Conservation (phyloP, 192 early-diverging fungal genomes). For the Mortierella claussenii region DNA sequence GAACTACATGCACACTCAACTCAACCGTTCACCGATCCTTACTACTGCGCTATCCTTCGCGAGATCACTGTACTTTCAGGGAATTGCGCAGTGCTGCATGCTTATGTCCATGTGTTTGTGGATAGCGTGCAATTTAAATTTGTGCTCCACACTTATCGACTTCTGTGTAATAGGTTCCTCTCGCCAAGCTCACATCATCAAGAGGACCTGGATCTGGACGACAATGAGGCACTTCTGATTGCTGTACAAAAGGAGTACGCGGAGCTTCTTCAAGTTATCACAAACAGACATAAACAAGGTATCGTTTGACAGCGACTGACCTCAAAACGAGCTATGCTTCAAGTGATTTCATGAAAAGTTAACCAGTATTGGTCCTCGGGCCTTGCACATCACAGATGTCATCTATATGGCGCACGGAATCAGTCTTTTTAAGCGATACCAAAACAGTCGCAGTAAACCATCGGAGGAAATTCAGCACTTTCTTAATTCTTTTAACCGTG, state of each 20-base stretch:
- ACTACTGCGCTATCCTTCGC: no score
- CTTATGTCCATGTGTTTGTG: no score
- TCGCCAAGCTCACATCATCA: slow-evolving; percentile 16
- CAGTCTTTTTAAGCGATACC: slow-evolving; percentile 45
- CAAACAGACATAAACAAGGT: slow-evolving; percentile 52
- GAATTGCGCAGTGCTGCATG: no score
- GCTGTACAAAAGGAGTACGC: slow-evolving; percentile 37
- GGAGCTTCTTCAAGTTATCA: slow-evolving; percentile 34
- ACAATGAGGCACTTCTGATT: slow-evolving; percentile 16
- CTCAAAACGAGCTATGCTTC: no score
- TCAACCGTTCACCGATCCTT: no score
- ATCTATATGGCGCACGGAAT: slow-evolving; percentile 49
- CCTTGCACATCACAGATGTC: slow-evolving; percentile 12
- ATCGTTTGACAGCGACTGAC: neutral
- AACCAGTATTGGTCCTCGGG: no score
- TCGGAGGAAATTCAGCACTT: slow-evolving; percentile 40
- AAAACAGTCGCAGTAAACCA: slow-evolving; percentile 18
- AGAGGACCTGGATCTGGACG: slow-evolving; percentile 28
- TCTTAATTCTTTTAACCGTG: slow-evolving; percentile 45
- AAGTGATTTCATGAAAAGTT: no score
- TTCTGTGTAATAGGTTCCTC: slow-evolving; percentile 35
- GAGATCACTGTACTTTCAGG: no score
- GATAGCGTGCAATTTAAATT: no score
- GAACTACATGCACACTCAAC: no score
- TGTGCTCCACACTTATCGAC: no score